Evolutionary conservation across 768 basidiomycete species (phyloP).

Genomic region (Infundibulicybe gibba): DNA sequence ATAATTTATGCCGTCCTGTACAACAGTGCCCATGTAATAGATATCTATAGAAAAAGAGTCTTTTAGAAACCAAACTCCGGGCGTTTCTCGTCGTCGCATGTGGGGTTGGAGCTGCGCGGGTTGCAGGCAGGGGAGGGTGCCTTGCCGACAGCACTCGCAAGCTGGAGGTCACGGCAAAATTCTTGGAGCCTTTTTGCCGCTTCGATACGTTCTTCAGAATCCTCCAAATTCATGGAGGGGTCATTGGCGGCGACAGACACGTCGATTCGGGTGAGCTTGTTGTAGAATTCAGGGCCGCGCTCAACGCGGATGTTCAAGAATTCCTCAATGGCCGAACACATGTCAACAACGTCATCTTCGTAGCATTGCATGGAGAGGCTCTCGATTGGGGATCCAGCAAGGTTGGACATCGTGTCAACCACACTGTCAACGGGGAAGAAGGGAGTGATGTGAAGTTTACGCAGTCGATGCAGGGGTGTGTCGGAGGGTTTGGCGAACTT

Average conservation of each 20-base stretch:
- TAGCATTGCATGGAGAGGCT: slow-evolving; percentile 55
- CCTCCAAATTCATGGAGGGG: slow-evolving; percentile 27
- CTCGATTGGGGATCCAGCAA: slow-evolving; percentile 59
- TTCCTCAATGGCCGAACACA: slow-evolving; percentile 51
- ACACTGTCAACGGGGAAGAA: slow-evolving; percentile 61
- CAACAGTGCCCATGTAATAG: too few relatives aligned
- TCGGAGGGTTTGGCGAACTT: slow-evolving; percentile 37
- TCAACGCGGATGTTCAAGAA: slow-evolving; percentile 52
- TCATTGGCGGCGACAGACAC: slow-evolving; percentile 40
- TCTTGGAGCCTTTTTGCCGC: slow-evolving; percentile 45
- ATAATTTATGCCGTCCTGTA: too few relatives aligned
- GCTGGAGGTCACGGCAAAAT: slow-evolving; percentile 44
- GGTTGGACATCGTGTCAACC: slow-evolving; percentile 53
- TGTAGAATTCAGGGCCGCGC: slow-evolving; percentile 45
- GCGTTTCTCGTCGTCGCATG: too few relatives aligned
- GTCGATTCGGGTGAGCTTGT: slow-evolving; percentile 45
- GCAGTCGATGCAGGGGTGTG: slow-evolving; percentile 47
- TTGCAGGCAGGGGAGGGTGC: not conserved
- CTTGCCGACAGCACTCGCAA: slow-evolving; percentile 32
- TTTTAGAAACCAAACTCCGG: too few relatives aligned
- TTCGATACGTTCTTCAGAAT: slow-evolving; percentile 29
- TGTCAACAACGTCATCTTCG: slow-evolving; percentile 61
- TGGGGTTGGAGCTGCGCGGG: too few relatives aligned
- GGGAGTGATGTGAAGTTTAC: slow-evolving; percentile 55
- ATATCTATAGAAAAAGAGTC: too few relatives aligned